Base-by-base conservation (phyloP, 2,329 filamentous ascomycete genomes). In the Verticillium albo-atrum region DNA sequence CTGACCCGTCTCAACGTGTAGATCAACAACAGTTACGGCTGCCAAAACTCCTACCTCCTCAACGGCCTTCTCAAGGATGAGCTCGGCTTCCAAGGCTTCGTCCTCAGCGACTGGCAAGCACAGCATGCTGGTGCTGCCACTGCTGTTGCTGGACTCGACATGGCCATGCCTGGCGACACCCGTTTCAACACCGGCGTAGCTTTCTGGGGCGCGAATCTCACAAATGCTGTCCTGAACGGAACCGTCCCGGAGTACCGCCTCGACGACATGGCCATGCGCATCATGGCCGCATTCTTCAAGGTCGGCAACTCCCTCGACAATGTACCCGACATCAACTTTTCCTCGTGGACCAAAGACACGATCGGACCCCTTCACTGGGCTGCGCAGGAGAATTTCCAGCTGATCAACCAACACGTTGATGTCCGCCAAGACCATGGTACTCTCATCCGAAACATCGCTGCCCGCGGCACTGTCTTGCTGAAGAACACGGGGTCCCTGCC, bases 261-360 rank as follows among this genome's bases (percentile, higher is more conserved):
- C 10, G 93, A 97, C 66, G 95, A 98, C 70, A 96, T 97, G 89
- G 91, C 86, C 5, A 89, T 92, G 74, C 87, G 95, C 67, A 96
- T 90, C 70, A 88, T 89, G 85, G 81, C 87, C 5, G 79, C 86
- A 47, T 86, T 83, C 70, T 89, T 88, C 77, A 89, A 89, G 73
- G 84, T 88, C 37, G 85, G 85, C 56, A 78, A 80, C 63, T 80
- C 77, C 0, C 65, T 86, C 2, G 73, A 77, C 26, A 69, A 74
- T 4, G 73, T 80, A 56, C 72, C 75, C 0, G 76, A 79, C 2
- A 86, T 90, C 73, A 98, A 93, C 80, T 97, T 97, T 75, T 89
- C 89, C 67, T 92, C 92, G 5, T 98, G 94, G 94, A 91, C 89
- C 1, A 76, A 79, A 1, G 87, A 94, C 66, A 93, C 90, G 0